Conservation (phyloP, 306 rosid genomes). For the Myrica gale region DNA sequence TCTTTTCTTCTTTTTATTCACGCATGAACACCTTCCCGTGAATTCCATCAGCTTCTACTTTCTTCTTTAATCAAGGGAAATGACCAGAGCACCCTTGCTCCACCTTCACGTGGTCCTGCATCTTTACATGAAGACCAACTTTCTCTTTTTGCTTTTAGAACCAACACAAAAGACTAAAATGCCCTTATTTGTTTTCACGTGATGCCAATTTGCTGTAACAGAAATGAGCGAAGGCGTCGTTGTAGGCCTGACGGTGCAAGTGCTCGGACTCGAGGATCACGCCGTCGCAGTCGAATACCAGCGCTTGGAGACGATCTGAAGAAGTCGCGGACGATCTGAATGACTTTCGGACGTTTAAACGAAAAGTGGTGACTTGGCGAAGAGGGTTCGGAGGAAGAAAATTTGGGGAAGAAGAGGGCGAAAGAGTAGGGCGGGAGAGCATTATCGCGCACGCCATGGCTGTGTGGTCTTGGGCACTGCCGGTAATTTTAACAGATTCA, state of each 20-base stretch:
- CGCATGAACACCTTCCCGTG: too few relatives aligned
- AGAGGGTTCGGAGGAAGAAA: conserved; percentile 34
- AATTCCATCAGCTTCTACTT: too few relatives aligned
- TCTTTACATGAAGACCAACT: too few relatives aligned
- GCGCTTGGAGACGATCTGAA: conserved; percentile 50
- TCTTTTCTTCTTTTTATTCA: too few relatives aligned
- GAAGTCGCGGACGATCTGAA: conserved; percentile 37
- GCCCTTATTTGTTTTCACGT: too few relatives aligned
- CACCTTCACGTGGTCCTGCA: too few relatives aligned
- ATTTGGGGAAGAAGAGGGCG: conserved; percentile 16
- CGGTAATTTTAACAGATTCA: conserved; percentile 27
- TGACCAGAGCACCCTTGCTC: too few relatives aligned
- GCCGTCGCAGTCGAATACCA: conserved; percentile 91
- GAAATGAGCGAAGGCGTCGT: conserved; percentile 76
- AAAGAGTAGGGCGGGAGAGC: conserved; percentile 33
- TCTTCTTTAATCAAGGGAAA: too few relatives aligned
- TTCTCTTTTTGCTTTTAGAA: too few relatives aligned
- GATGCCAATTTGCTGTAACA: too few relatives aligned
- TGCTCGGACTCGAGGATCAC: conserved; percentile 91
- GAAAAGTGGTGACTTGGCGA: conserved; percentile 25
- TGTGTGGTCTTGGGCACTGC: conserved; percentile 48
- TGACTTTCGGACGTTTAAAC: conserved; percentile 1
- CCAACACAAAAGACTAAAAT: too few relatives aligned
- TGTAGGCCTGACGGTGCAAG: conserved; percentile 90
- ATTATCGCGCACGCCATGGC: conserved; percentile 53